These are phyloP conservation scores for Magnolia changhungtana DNA, from an alignment of 164 flowering plant genomes.

Conservation along the genomic window DNA sequence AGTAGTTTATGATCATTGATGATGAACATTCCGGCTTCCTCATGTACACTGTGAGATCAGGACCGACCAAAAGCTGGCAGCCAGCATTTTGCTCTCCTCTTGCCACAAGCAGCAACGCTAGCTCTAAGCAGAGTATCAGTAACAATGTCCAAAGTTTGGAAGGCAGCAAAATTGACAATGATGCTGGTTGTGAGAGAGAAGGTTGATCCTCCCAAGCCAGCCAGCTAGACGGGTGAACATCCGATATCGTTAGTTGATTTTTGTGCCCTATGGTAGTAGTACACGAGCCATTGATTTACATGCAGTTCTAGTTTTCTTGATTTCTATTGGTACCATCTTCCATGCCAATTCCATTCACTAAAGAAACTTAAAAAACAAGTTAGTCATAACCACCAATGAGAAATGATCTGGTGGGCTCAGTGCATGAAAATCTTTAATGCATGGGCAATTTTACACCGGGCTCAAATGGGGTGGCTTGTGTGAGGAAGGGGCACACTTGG, in stretches of 20 bases:
- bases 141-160: slow-evolving; percentile 39
- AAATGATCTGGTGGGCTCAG: too few relatives aligned
- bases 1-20: slow-evolving; percentile 64
- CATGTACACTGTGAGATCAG: slow-evolving; percentile 74
- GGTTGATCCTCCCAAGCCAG: slow-evolving; percentile 53
- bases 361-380: too few relatives aligned
- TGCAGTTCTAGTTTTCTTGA: neutral
- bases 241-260: neutral
- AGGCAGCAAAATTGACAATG: slow-evolving; percentile 47
- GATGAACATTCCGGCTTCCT: slow-evolving; percentile 88
- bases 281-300: neutral
- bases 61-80: slow-evolving; percentile 54
- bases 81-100: slow-evolving; percentile 70
- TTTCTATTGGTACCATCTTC: slow-evolving; percentile 1
- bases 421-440: too few relatives aligned
- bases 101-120: slow-evolving; percentile 86
- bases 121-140: slow-evolving; percentile 79
- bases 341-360: too few relatives aligned
- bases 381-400: too few relatives aligned
- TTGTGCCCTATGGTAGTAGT: neutral
- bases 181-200: slow-evolving; percentile 52
- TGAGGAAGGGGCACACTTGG: too few relatives aligned
- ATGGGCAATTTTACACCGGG: too few relatives aligned
- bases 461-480: too few relatives aligned
- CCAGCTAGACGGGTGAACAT: slow-evolving; percentile 40